A percentile compares a stretch with the other conserved stretches of the same genome.
phyloP scores from a whole-genome alignment of 1,284 basidiomycete species.

The Ganoderma boninense region DNA sequence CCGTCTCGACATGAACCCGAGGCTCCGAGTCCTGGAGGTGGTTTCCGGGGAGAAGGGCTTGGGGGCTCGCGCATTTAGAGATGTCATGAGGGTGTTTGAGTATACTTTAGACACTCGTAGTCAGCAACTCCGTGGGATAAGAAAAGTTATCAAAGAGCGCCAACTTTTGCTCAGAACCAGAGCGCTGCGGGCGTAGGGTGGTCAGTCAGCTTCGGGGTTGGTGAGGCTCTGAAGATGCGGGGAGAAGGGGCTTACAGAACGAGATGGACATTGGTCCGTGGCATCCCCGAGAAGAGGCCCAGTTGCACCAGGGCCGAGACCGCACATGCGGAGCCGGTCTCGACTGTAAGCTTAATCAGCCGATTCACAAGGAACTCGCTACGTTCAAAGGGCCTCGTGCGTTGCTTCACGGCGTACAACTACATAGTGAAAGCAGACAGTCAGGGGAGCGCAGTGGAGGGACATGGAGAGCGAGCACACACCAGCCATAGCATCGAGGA shows the following conservation, averaged over 20 bases:
- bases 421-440: background rate
- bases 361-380: constrained; percentile 22
- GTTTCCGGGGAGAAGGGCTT: constrained; percentile 3
- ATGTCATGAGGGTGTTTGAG: constrained; percentile 19
- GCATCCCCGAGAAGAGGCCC: constrained; percentile 16
- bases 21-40: background rate
- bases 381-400: constrained; percentile 14
- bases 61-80: constrained; percentile 12
- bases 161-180: constrained; percentile 15
- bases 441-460: background rate
- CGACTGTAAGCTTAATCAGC: constrained; percentile 24
- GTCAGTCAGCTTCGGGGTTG: background rate
- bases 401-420: constrained; percentile 15
- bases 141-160: background rate
- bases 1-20: background rate
- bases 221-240: too few relatives aligned
- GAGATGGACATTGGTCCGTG: constrained; percentile 17
- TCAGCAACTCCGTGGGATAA: background rate
- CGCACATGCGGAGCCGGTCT: constrained; percentile 25
- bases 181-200: background rate
- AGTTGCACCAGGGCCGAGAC: constrained; percentile 22
- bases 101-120: constrained; percentile 3
- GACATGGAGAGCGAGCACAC: background rate
- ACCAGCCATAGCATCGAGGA: constrained; percentile 14
- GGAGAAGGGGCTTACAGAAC: background rate